Percentiles rank a stretch among this genome's conserved stretches.
Conservation (phyloP, 2,329 filamentous ascomycete species). For the Verruconis gallopava region DNA sequence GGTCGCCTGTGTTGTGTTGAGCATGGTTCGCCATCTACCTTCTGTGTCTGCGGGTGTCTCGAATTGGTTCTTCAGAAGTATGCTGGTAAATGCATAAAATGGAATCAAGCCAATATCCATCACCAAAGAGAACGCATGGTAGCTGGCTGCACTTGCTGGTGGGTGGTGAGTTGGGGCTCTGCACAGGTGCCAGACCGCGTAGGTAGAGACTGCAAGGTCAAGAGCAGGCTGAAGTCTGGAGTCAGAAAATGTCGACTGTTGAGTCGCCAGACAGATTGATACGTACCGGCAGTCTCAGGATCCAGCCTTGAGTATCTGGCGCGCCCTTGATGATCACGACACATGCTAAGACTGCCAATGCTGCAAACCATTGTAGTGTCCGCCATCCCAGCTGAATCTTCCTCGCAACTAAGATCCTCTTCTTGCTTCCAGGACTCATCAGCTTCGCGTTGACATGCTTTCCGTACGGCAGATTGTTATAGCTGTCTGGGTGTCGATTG, state of each 20-base stretch:
- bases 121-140: constrained; percentile 70
- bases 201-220: constrained; percentile 56
- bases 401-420: constrained; percentile 55
- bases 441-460: constrained; percentile 45
- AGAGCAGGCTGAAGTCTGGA: constrained; percentile 76
- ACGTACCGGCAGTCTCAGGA: constrained; percentile 63
- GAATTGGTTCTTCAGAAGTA: constrained; percentile 41
- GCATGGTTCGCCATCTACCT: constrained; percentile 55
- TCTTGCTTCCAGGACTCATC: constrained; percentile 59
- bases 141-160: constrained; percentile 71
- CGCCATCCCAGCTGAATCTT: constrained; percentile 57
- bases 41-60: constrained; percentile 30
- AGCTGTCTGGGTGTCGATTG: constrained; percentile 74
- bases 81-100: constrained; percentile 48
- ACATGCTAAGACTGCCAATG: constrained; percentile 58
- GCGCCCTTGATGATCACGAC: constrained; percentile 65
- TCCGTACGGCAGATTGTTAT: constrained; percentile 50
- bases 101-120: constrained; percentile 56
- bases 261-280: not conserved
- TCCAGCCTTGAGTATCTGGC: constrained; percentile 53
- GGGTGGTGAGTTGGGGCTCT: constrained; percentile 58
- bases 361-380: constrained; percentile 52
- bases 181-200: constrained; percentile 69
- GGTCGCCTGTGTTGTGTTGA: constrained; percentile 42
- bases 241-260: too few species aligned